phyloP scores from a whole-genome alignment of 306 rosid genomes.

The Fagus sylvatica region DNA sequence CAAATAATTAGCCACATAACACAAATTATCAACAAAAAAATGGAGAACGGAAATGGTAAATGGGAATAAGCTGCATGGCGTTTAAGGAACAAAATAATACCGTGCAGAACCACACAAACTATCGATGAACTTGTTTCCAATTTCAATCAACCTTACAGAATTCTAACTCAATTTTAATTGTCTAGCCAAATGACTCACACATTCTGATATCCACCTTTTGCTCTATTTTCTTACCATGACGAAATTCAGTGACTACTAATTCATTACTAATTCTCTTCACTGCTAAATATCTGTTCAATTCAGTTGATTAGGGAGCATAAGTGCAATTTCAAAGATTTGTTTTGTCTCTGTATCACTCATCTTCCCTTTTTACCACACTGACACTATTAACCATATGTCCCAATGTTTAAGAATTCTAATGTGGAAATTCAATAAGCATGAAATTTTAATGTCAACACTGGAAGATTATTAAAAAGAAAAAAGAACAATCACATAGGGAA shows the following conservation, averaged over 20 bases:
- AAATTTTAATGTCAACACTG: not conserved
- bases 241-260: not conserved
- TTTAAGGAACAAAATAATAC: not conserved
- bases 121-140: not conserved
- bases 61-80: not conserved
- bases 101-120: conserved; percentile 1
- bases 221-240: not conserved
- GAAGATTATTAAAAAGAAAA: not conserved
- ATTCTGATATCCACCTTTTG: not conserved
- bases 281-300: not conserved
- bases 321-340: not conserved
- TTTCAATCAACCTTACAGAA: conserved; percentile 13
- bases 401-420: not conserved
- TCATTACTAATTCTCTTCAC: not conserved
- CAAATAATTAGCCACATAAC: not conserved
- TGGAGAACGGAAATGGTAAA: not conserved
- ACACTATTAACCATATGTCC: not conserved
- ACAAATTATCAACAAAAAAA: conserved; percentile 9
- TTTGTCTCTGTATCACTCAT: not conserved
- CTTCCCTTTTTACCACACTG: no score
- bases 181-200: conserved; percentile 13
- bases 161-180: conserved; percentile 1
- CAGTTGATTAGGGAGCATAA: not conserved
- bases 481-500: not conserved
- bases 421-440: not conserved